Base-by-base conservation (phyloP, 2,329 filamentous ascomycete species). In the Emericellopsis atlantica region DNA sequence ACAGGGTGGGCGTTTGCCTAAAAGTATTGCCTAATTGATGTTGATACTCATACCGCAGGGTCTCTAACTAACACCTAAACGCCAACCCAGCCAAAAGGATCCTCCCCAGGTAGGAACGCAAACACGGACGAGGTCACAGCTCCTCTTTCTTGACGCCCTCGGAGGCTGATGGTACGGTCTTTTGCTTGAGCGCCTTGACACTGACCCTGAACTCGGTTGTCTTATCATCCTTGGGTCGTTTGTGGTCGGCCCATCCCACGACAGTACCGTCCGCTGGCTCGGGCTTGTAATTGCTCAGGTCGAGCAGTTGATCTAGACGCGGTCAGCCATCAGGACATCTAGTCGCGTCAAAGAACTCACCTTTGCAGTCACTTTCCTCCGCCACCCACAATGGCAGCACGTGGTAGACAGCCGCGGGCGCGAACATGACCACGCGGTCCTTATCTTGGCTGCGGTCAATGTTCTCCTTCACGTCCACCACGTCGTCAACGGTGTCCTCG, bases 361-460 rank as follows among this genome's bases (percentile, higher is more conserved):
- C 64, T 43, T 63, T 57, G 48, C 69, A 72, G 23, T 55, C 51
- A 32, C 57, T 65, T 6, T 46, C 48, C 43, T 60, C 61, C 1
- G 68, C 67, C 1, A 68, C 61, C 66, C 67, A 74, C 4, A 74
- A 55, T 29, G 70, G 70, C 37, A 72, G 46, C 10, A 64, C 58
- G 29, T 65, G 59, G 43, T 74, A 72, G 9, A 74, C 48, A 9
- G 69, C 69, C 0, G 69, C 70, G 0, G 70, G 69, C 15, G 70
- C 69, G 50, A 74, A 74, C 24, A 73, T 60, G n/a, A 65, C 64
- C 2, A 68, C 52, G 43, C 51, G 54, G 39, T 58, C 47, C 38
- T 54, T 47, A 43, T 66, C 63, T 21, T 49, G 34, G 42, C 43
- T 42, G 48, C 55, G 43, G 44, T 58, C 40, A 37, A 54, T 46